Conservation (phyloP, 805 yeast genomes). For the Saturnispora galanensis region DNA sequence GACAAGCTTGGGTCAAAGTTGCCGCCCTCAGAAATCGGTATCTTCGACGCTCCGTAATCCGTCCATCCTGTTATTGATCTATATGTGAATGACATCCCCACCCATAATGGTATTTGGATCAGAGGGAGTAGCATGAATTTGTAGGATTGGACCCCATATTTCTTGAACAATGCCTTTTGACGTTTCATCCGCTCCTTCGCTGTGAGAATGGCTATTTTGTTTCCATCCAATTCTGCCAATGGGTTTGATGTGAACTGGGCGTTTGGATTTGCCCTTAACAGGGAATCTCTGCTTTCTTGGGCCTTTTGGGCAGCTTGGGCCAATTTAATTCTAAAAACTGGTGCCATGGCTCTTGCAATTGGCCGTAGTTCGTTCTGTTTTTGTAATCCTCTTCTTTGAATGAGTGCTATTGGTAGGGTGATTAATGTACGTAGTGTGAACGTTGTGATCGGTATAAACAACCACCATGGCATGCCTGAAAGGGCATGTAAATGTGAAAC, state of each 20-base stretch:
- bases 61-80: slow-evolving; percentile 68
- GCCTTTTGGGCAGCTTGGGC: slow-evolving; percentile 36
- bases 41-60: slow-evolving; percentile 23
- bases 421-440: slow-evolving; percentile 50
- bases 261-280: slow-evolving; percentile 12
- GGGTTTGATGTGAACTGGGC: slow-evolving; percentile 20
- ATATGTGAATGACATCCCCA: slow-evolving; percentile 64
- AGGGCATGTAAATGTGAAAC: slow-evolving; percentile 41
- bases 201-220: slow-evolving; percentile 65
- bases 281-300: slow-evolving; percentile 18
- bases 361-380: slow-evolving; percentile 68
- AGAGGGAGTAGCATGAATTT: slow-evolving; percentile 67
- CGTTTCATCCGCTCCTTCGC: slow-evolving; percentile 70
- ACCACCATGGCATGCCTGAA: slow-evolving; percentile 77
- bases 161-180: slow-evolving; percentile 60
- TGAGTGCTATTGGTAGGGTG: slow-evolving; percentile 71
- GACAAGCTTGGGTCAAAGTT: slow-evolving; percentile 38
- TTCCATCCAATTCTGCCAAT: slow-evolving; percentile 47
- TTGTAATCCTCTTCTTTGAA: slow-evolving; percentile 58
- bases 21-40: slow-evolving; percentile 20
- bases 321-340: slow-evolving; percentile 52
- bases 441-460: slow-evolving; percentile 65
- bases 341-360: slow-evolving; percentile 61
- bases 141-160: slow-evolving; percentile 67
- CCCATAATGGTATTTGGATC: slow-evolving; percentile 83